phyloP scores from a whole-genome alignment of 202 grass and related monocot species.

The Miscanthus sacchariflorus region DNA sequence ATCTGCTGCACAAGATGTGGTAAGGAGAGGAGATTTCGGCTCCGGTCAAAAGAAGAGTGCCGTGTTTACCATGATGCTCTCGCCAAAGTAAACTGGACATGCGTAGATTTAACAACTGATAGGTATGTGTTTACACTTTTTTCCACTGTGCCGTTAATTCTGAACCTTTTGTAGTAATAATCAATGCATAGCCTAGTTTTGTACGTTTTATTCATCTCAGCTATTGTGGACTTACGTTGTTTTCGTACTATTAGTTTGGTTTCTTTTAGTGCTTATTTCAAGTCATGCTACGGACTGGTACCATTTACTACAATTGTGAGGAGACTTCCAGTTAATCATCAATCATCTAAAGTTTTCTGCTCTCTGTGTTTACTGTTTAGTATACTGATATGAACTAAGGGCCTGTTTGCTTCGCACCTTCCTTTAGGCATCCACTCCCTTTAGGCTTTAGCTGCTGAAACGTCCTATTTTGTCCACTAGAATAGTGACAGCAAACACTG shows the following conservation, averaged over 20 bases:
- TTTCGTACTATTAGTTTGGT: not conserved
- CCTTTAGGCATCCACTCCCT: not conserved
- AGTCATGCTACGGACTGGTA: not conserved
- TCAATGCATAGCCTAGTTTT: not conserved
- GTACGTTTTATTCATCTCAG: not conserved
- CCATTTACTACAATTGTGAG: not conserved
- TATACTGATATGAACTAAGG: not conserved
- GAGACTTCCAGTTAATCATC: not conserved
- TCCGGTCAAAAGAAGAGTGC: constrained; percentile 90
- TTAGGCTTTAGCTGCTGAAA: constrained; percentile 8
- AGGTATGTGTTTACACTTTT: constrained; percentile 58
- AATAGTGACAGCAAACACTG: constrained; percentile 16
- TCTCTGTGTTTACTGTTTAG: not conserved
- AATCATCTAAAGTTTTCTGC: constrained; percentile 1
- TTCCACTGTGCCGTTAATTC: not conserved
- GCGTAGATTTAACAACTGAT: constrained; percentile 71
- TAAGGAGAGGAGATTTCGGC: constrained; percentile 87
- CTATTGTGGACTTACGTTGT: not conserved
- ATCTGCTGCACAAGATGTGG: constrained; percentile 69
- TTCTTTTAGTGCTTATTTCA: not conserved
- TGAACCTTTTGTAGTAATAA: constrained; percentile 22
- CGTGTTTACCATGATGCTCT: constrained; percentile 88
- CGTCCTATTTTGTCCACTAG: not conserved
- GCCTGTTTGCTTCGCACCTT: no score
- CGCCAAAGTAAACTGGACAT: constrained; percentile 78